phyloP scores from a whole-genome alignment of 2,329 filamentous ascomycete genomes.

The Bisporella sp. region DNA sequence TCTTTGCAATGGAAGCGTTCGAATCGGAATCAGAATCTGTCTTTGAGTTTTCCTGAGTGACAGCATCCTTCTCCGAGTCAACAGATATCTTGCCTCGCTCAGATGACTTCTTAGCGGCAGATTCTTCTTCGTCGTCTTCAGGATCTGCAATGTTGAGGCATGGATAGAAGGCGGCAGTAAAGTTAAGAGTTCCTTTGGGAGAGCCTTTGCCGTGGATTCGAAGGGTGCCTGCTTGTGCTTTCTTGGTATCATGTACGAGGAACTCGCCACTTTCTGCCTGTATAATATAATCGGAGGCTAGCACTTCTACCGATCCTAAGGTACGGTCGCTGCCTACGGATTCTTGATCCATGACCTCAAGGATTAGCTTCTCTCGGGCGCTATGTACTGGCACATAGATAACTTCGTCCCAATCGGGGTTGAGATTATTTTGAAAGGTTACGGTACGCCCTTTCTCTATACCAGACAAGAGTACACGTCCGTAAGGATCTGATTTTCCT shows the following conservation, averaged over 20 bases:
- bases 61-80: slow-evolving; percentile 14
- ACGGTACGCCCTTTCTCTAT: slow-evolving; percentile 89
- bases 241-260: slow-evolving; percentile 69
- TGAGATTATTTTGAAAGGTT: slow-evolving; percentile 91
- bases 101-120: slow-evolving; percentile 25
- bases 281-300: slow-evolving; percentile 69
- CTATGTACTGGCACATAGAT: slow-evolving; percentile 90
- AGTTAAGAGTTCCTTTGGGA: slow-evolving; percentile 74
- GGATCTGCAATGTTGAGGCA: slow-evolving; percentile 82
- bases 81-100: slow-evolving; percentile 20
- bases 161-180: slow-evolving; percentile 84
- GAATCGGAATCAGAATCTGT: slow-evolving; percentile 18
- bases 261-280: slow-evolving; percentile 79
- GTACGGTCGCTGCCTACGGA: slow-evolving; percentile 85
- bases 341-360: slow-evolving; percentile 97
- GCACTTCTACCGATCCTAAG: slow-evolving; percentile 73
- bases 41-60: slow-evolving; percentile 35
- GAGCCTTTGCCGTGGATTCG: slow-evolving; percentile 65
- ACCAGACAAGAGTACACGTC: slow-evolving; percentile 79
- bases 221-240: slow-evolving; percentile 58
- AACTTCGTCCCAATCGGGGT: slow-evolving; percentile 93
- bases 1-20: slow-evolving; percentile 15
- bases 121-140: slow-evolving; percentile 60
- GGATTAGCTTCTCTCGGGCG: slow-evolving; percentile 69
- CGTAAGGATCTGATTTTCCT: slow-evolving; percentile 96